A percentile compares a stretch with the other conserved stretches of the same genome.
Conservation (phyloP, 805 yeast species). For the Metschnikowia baotianmanensis region DNA sequence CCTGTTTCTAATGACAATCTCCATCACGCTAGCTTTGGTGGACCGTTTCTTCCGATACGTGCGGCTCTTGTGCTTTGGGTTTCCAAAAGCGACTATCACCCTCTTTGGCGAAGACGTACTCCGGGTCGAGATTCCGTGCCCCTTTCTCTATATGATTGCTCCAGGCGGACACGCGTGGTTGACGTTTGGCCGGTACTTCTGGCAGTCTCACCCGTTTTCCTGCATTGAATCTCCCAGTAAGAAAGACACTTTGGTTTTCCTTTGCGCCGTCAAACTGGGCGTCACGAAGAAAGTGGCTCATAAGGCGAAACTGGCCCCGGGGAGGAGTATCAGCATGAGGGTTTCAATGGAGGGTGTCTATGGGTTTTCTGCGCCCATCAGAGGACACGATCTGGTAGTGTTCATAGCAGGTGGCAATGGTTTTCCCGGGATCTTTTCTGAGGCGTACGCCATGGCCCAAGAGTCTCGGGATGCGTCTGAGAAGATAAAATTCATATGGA, state of each 20-base stretch:
- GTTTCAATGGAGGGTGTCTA: conserved; percentile 66
- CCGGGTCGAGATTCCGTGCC: conserved; percentile 33
- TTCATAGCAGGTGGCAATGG: conserved; percentile 76
- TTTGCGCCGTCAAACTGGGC: conserved; percentile 37
- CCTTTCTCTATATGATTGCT: conserved; percentile 31
- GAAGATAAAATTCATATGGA: conserved; percentile 14
- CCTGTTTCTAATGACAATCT: conserved; percentile 10
- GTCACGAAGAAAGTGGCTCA: conserved; percentile 32
- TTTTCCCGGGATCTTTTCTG: conserved; percentile 55
- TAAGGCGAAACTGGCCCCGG: conserved; percentile 26
- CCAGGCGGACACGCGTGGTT: conserved; percentile 44
- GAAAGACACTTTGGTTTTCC: conserved; percentile 24
- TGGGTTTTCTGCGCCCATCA: conserved; percentile 51
- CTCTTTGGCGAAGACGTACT: conserved; percentile 34
- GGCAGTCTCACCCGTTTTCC: conserved; percentile 45
- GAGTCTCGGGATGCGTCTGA: conserved; percentile 15
- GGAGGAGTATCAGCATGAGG: conserved; percentile 25
- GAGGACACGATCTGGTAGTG: conserved; percentile 50
- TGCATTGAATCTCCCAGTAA: conserved; percentile 20
- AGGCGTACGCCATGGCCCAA: conserved; percentile 30
- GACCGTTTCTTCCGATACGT: conserved; percentile 31
- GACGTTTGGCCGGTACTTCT: conserved; percentile 35
- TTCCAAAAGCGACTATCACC: conserved; percentile 28
- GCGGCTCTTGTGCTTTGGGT: conserved; percentile 33
- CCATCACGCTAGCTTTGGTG: conserved; percentile 28